Evolutionary conservation across 345 rosid genomes (phyloP).

Genomic region (Citrus unshiu): DNA sequence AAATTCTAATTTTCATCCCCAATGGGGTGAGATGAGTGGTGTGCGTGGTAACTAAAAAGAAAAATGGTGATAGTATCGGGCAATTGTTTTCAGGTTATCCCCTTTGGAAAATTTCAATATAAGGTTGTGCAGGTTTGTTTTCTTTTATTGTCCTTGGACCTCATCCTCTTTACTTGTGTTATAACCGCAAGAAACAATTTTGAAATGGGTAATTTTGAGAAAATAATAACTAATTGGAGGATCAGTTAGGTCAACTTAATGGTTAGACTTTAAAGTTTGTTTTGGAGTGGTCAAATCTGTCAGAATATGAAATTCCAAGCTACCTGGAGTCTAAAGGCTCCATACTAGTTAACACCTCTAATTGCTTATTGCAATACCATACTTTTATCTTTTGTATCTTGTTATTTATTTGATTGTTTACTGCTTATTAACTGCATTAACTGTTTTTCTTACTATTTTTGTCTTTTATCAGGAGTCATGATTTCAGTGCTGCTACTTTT

Average conservation of each 20-base stretch:
- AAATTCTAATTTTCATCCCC: not conserved
- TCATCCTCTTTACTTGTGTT: not conserved
- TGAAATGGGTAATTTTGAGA: not conserved
- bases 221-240: not conserved
- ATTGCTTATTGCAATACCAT: not conserved
- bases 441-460: not conserved
- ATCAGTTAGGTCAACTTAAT: not conserved
- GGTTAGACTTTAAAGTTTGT: not conserved
- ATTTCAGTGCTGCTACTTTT: constrained; percentile 66
- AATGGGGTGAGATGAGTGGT: not conserved
- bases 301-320: not conserved
- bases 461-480: constrained; percentile 54
- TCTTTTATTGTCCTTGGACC: not conserved
- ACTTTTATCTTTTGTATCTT: not conserved
- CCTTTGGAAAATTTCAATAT: not conserved
- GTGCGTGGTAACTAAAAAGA: not conserved
- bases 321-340: not conserved
- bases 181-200: not conserved
- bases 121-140: not conserved
- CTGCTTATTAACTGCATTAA: constrained; percentile 7
- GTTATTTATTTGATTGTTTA: not conserved
- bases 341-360: not conserved
- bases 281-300: not conserved
- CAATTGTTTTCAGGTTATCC: too few relatives aligned
- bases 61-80: not conserved